Percentiles rank a stretch among this genome's conserved stretches.
These are phyloP conservation scores for Podaxis mareebaensis DNA, from an alignment of 768 basidiomycete genomes.

Conservation along the genomic window DNA sequence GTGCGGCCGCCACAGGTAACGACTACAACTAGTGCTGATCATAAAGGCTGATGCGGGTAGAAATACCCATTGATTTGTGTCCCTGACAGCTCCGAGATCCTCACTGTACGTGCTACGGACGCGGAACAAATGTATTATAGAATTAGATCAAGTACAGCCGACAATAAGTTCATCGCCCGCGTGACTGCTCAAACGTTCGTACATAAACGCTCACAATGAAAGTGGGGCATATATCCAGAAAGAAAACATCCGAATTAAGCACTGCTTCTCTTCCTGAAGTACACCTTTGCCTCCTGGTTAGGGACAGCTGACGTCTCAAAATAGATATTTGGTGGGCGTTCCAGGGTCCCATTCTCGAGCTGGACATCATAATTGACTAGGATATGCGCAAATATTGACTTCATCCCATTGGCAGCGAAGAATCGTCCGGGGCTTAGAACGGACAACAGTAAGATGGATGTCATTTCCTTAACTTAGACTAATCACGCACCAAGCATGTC, in stretches of 20 bases:
- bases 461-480: neutral
- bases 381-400: conserved; percentile 37
- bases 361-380: conserved; percentile 40
- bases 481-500: conserved; percentile 29
- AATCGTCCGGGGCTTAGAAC: conserved; percentile 38
- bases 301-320: neutral
- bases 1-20: no score
- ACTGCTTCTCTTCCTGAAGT: conserved; percentile 1
- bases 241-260: neutral
- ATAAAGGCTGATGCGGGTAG: no score
- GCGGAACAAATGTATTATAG: no score
- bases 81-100: no score
- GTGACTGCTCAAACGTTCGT: no score
- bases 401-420: conserved; percentile 39
- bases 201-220: no score
- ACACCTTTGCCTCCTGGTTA: conserved; percentile 8
- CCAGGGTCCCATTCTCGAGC: conserved; percentile 13
- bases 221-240: neutral
- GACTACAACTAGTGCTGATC: no score
- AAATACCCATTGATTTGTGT: no score
- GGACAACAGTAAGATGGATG: neutral
- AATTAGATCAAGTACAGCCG: no score
- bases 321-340: neutral
- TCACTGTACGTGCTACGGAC: no score
- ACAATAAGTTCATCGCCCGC: no score